Percentiles rank a stretch among this genome's conserved stretches.
Evolutionary conservation across 345 rosid species (phyloP).

Genomic region (Kandelia obovata): DNA sequence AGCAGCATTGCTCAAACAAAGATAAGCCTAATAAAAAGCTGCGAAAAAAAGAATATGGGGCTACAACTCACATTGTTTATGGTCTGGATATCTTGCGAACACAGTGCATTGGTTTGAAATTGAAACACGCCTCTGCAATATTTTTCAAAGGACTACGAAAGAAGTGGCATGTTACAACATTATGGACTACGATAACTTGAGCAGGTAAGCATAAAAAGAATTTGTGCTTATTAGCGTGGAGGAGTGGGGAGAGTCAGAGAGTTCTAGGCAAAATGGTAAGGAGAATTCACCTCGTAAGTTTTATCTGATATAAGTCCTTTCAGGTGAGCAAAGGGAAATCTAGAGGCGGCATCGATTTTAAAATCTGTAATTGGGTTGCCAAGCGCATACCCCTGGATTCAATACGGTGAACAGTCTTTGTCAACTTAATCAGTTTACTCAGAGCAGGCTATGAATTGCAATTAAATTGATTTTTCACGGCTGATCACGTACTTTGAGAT

Average conservation of each 20-base stretch:
- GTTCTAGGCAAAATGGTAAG: background rate
- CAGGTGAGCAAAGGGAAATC: conserved; percentile 14
- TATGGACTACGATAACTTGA: too few relatives aligned
- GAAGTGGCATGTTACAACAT: too few relatives aligned
- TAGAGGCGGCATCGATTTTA: conserved; percentile 1
- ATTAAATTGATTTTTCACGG: background rate
- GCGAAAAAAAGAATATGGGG: background rate
- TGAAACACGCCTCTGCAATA: conserved; percentile 29
- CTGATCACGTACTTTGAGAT: conserved; percentile 11
- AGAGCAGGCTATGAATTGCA: background rate
- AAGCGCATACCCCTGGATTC: conserved; percentile 23
- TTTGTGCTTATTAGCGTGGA: background rate
- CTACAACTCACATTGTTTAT: conserved; percentile 14
- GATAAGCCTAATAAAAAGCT: background rate
- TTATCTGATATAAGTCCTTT: conserved; percentile 15
- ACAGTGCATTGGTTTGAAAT: conserved; percentile 13
- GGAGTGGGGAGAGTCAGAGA: background rate
- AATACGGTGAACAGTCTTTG: background rate
- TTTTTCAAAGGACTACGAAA: conserved; percentile 16
- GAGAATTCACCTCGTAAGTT: conserved; percentile 26
- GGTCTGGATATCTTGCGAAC: conserved; percentile 10
- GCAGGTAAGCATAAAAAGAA: background rate
- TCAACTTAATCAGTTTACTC: background rate
- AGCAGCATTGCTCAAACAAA: background rate
- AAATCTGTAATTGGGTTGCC: conserved; percentile 26